These are phyloP conservation scores for Vigna angularis DNA, from an alignment of 306 rosid species.

Conservation along the genomic window DNA sequence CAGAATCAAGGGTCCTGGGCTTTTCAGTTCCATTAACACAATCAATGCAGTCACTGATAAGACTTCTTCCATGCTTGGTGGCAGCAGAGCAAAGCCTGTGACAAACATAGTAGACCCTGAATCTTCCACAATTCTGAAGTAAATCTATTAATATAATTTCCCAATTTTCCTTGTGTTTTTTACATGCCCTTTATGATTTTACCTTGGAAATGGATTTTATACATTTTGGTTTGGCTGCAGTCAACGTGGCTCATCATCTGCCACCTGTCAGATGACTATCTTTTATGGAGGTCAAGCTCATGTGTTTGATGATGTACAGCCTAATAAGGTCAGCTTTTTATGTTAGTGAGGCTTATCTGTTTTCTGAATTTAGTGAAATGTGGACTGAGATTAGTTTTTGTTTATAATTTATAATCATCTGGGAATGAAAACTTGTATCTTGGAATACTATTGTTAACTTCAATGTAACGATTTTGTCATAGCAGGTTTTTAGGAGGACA, in stretches of 20 bases:
- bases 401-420: too few species aligned
- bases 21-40: constrained; percentile 71
- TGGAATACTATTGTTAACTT: too few species aligned
- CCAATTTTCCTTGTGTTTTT: constrained; percentile 14
- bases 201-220: constrained; percentile 25
- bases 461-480: too few species aligned
- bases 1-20: constrained; percentile 87
- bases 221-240: constrained; percentile 56
- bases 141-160: constrained; percentile 20
- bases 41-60: constrained; percentile 55
- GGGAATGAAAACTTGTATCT: too few species aligned
- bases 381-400: neutral
- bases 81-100: constrained; percentile 68
- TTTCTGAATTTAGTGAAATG: too few species aligned
- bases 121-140: constrained; percentile 61
- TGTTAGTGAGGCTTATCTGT: too few species aligned
- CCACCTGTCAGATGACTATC: constrained; percentile 91
- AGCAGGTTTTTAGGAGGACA: too few species aligned
- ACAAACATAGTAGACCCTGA: constrained; percentile 58
- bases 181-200: neutral
- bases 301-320: constrained; percentile 94
- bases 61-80: constrained; percentile 59
- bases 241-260: constrained; percentile 68
- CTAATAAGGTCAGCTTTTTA: constrained; percentile 70
- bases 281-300: constrained; percentile 99